Evolutionary conservation across 768 basidiomycete species (phyloP).

Genomic region (Termitomyces heimii): DNA sequence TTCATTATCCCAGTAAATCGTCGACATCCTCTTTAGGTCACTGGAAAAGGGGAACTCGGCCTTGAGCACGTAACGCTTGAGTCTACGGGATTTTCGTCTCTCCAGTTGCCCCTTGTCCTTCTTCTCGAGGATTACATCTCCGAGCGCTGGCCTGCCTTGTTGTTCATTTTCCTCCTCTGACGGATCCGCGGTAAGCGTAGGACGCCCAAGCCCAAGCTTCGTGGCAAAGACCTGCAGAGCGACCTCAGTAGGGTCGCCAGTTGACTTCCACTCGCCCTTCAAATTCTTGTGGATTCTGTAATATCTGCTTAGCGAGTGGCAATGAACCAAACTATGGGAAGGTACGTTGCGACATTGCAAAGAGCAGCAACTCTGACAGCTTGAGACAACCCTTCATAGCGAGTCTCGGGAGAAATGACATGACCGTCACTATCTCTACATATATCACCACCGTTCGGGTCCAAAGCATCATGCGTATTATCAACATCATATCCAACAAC

Average conservation of each 20-base stretch:
- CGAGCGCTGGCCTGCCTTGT: slow-evolving; percentile 17
- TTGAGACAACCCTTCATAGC: slow-evolving; percentile 21
- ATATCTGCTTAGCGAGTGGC: not conserved
- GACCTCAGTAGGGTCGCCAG: slow-evolving; percentile 53
- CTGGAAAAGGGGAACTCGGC: slow-evolving; percentile 43
- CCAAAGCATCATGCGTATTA: slow-evolving; percentile 23
- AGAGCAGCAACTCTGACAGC: slow-evolving; percentile 26
- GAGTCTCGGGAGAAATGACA: slow-evolving; percentile 12
- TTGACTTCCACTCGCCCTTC: slow-evolving; percentile 40
- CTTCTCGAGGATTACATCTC: slow-evolving; percentile 23
- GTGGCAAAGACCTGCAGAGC: slow-evolving; percentile 50
- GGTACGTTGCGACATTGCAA: slow-evolving; percentile 24
- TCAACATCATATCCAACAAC: slow-evolving; percentile 27
- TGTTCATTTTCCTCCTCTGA: slow-evolving; percentile 15
- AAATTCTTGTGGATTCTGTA: slow-evolving; percentile 30
- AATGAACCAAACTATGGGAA: not conserved
- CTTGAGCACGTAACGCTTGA: slow-evolving; percentile 26
- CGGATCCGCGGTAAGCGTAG: slow-evolving; percentile 20
- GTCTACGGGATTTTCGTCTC: not conserved
- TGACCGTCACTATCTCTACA: slow-evolving; percentile 17
- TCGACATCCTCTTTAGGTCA: slow-evolving; percentile 45
- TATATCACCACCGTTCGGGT: slow-evolving; percentile 23
- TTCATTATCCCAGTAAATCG: slow-evolving; percentile 26
- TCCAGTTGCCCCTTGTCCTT: slow-evolving; percentile 3
- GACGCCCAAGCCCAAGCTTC: slow-evolving; percentile 37